Base-by-base conservation (phyloP, 495 filamentous ascomycete genomes). In the Aspergillus coremiiformis region DNA sequence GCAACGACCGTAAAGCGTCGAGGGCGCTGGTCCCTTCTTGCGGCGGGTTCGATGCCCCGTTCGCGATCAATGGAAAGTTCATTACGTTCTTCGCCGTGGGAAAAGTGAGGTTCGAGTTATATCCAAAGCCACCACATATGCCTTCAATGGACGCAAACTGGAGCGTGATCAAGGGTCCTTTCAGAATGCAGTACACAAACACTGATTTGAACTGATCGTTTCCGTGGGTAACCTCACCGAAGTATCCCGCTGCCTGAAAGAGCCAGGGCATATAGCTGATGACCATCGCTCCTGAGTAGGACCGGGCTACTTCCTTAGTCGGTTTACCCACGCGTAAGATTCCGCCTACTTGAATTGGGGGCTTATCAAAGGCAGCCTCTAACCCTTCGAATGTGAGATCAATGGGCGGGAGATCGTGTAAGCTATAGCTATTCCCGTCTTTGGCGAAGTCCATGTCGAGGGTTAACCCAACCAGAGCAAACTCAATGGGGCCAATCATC, bases 81-180 rank as follows among this genome's bases (percentile, higher is more conserved):
- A 44, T 20, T 1, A 80, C 49, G 12, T 72, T 35, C 1, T 64
- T 57, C 9, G 65, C 51, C 0, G 52, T 60, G 2, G 72, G 76
- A 17, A 66, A 22, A 5, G 53, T 60, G 0, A 76, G 45, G 10
- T 33, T 43, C 9, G 51, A 62, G 47, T 78, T 76, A 52, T 74
- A 75, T 3, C 77, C 77, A 30, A 78, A 74, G 0, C 76, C 76
- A 17, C 59, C 65, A 1, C 52, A 53, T 17, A 78, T 41, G 2
- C 67, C 67, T 0, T 53, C 51, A 23, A 80, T 66, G 12, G 63
- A 62, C 1, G 70, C 75, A 42, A 71, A 72, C 27, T 66, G 69
- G 7, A 78, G 53, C 0, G 56, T 57, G 2, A 72, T 39, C n/a
- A 78, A 58, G 0, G 76, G 76, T 3, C 77, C 77, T 9, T 72